Evolutionary conservation across 768 basidiomycete species (phyloP).

Genomic region (Cytidiella melzeri): DNA sequence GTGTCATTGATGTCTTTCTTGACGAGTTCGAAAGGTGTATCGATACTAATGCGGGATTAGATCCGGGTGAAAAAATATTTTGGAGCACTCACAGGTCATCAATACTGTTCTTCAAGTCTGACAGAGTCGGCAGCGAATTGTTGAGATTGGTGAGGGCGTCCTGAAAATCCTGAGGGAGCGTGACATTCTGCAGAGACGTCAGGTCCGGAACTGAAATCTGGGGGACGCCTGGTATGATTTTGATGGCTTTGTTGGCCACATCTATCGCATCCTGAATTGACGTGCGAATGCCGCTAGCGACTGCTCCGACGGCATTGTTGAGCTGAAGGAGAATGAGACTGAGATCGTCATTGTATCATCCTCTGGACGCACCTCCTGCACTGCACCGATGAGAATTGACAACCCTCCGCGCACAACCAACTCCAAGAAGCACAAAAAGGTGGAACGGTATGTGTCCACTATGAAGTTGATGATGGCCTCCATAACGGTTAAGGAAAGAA

Average conservation of each 20-base stretch:
- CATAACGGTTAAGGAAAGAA: slow-evolving; percentile 74
- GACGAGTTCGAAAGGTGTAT: slow-evolving; percentile 81
- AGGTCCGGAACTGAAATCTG: slow-evolving; percentile 74
- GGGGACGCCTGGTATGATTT: slow-evolving; percentile 50
- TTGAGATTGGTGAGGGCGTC: slow-evolving; percentile 73
- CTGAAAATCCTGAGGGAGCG: slow-evolving; percentile 73
- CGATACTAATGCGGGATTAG: too few species aligned
- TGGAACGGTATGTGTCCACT: slow-evolving; percentile 87
- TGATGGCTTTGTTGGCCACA: slow-evolving; percentile 60
- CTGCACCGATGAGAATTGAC: slow-evolving; percentile 72
- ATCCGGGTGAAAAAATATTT: slow-evolving; percentile 4
- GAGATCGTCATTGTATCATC: background rate
- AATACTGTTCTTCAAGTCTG: slow-evolving; percentile 63
- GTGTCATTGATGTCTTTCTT: slow-evolving; percentile 89
- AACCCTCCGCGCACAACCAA: slow-evolving; percentile 80
- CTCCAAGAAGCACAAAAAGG: slow-evolving; percentile 91
- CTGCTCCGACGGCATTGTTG: slow-evolving; percentile 57
- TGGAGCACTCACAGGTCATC: slow-evolving; percentile 53
- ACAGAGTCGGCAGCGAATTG: slow-evolving; percentile 69
- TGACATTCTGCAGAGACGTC: slow-evolving; percentile 66
- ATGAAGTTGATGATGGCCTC: slow-evolving; percentile 89
- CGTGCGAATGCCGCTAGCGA: slow-evolving; percentile 51
- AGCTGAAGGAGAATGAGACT: slow-evolving; percentile 46
- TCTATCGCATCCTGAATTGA: slow-evolving; percentile 67
- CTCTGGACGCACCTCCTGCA: slow-evolving; percentile 60